Evolutionary conservation across 768 basidiomycete species (phyloP), one percentile per base, ranked within the genome.

Genomic region (Suillus occidentalis): DNA sequence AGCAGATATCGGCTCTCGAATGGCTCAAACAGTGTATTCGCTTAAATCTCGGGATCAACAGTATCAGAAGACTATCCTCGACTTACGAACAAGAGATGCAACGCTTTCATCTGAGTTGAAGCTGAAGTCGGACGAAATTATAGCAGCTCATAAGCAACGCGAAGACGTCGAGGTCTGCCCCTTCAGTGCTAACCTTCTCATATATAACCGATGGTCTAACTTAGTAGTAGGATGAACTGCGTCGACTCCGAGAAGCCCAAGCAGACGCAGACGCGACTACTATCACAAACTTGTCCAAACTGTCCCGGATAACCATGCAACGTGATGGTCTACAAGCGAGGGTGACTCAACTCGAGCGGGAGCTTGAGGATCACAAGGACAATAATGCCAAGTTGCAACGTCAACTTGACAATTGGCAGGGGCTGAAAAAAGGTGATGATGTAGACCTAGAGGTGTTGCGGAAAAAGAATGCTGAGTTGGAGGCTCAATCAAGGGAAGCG

Each of bases 391-490:
- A 89, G 49, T 77, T 91, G 43, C 82, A 84, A 59, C 82, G 83
- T 18, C 91, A 93, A 68, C 77, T 92, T 10, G 84, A 84, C 49
- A 85, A 88, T 70, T 91, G 89, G 89, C 82, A 89, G 70, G 82
- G 74, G 34, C 74, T 91, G 20, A 91, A 92, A 70, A 86, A 78
- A 34, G 87, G 85, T 57, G 89, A 86, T 56, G 86, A 83, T 13
- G 83, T 79, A 20, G 87, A 89, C 39, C 78, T 83, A 10, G 89
- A 88, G 61, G 73, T 76, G 7, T 75, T 83, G 60, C 81, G 86
- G 49, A 87, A 86, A 71, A 78, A 80, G 63, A 83, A 84, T 12
- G 76, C 82, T 12, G 83, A 87, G 39, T 78, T 91, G 13, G 88
- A 92, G 63, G 75, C 83, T 3, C 77, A 85, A 63, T 77, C 87